Evolutionary conservation across 1,284 basidiomycete species (phyloP).

Genomic region (Xerocomus nothofagi): DNA sequence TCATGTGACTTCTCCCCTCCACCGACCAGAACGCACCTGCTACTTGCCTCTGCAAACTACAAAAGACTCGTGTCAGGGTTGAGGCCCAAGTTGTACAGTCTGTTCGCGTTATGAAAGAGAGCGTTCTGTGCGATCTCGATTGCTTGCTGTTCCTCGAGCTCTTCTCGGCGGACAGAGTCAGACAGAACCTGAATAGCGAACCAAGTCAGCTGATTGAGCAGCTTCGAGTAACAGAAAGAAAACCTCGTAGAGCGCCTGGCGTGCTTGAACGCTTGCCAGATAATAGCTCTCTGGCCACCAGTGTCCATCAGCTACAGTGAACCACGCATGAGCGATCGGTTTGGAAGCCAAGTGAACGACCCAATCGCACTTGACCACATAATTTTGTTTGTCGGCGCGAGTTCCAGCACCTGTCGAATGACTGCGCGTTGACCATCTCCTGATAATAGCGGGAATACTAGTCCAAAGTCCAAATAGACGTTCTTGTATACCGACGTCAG

Average conservation of each 20-base stretch:
- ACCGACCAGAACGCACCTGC: neutral
- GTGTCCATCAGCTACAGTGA: constrained; percentile 62
- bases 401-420: constrained; percentile 63
- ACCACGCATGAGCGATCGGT: constrained; percentile 6
- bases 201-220: neutral
- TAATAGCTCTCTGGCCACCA: constrained; percentile 80
- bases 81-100: constrained; percentile 28
- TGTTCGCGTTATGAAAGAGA: constrained; percentile 35
- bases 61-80: constrained; percentile 26
- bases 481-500: constrained; percentile 67
- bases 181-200: constrained; percentile 23
- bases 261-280: constrained; percentile 60
- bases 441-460: constrained; percentile 72
- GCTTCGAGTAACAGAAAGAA: neutral
- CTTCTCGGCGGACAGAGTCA: constrained; percentile 22
- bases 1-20: neutral
- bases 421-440: constrained; percentile 58
- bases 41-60: neutral
- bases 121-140: constrained; percentile 27
- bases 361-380: constrained; percentile 68
- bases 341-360: neutral
- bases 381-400: constrained; percentile 73
- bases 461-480: constrained; percentile 76
- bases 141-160: constrained; percentile 30
- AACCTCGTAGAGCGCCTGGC: constrained; percentile 60